Base-by-base conservation (phyloP, 164 flowering plant species). In the Magnolia kwangsiensis region DNA sequence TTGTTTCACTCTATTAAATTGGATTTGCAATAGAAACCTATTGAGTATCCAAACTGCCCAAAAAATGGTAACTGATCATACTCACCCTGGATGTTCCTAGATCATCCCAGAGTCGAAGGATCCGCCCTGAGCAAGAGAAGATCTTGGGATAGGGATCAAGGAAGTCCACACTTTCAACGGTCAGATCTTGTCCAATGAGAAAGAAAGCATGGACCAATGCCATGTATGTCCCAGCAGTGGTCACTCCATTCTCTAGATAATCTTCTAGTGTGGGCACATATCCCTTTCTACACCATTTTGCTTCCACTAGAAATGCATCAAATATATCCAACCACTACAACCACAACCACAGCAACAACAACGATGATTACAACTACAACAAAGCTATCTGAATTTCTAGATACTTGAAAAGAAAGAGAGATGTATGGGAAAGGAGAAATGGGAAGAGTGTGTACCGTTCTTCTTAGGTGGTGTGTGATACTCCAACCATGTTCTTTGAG, bases 311-410 rank as follows among this genome's bases (percentile, higher is more conserved):
- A 72, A 82, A 65, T 45, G 88, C 64, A 55, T 82, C 74, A 24
- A 85, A 84, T 71, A 87, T 78, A 50, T 78, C 83, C 67, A 75
- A 74, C 88, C 89, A 88, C 90, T 88, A 21, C 9, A 59, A 13
- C 9, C 3, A 58, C 13, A 11, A 58, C 19, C 8, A 11, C 24
- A 23, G 24, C 1, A 23, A 23, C 24, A 23, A 37, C 45, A 4
- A 37, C 16, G 16, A 10, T 55, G 2, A 55, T 10, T 1, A 51
- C 23, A 50, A n/a, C 9, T 29, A 50, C 24, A 10, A 18, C 9
- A 8, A 8, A 18, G 27, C 49, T 8, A 50, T 45, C 10, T 51
- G 31, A 51, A 72, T 3, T 23, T 3, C 6, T n/a, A 63, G 23
- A 63, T 63, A 16, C 20, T 19, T 3, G 6, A 63, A n/a, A 63